Evolutionary conservation across 345 rosid genomes (phyloP).

Genomic region (Crucihimalaya himalaica): DNA sequence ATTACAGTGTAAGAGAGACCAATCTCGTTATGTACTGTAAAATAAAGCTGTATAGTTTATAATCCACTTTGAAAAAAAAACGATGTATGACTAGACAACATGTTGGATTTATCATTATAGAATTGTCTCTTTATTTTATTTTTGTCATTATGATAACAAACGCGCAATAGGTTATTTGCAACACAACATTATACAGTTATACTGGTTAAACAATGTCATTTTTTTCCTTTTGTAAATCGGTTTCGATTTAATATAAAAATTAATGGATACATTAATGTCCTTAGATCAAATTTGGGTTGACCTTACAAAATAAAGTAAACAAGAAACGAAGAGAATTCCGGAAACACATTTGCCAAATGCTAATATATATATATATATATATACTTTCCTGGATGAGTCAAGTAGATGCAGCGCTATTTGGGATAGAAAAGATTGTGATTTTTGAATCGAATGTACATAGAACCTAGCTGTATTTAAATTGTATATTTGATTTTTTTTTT

Average conservation of each 20-base stretch:
- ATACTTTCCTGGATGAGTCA: not conserved
- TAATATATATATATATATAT: too few species aligned
- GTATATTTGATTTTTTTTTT: not conserved
- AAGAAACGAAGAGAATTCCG: too few species aligned
- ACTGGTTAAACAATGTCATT: not conserved
- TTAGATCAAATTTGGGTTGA: not conserved
- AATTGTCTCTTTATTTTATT: not conserved
- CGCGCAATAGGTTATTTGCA: not conserved
- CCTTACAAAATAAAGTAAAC: not conserved
- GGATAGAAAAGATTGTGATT: not conserved
- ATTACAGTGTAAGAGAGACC: slow-evolving; percentile 4
- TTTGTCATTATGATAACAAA: not conserved
- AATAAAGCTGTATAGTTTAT: not conserved
- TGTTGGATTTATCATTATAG: not conserved
- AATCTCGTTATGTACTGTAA: not conserved
- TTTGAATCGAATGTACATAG: not conserved
- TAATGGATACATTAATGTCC: not conserved
- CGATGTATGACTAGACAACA: not conserved
- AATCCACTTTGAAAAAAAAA: not conserved
- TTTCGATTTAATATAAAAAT: too few species aligned
- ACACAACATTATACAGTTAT: not conserved
- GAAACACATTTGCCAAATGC: too few species aligned
- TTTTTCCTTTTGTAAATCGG: not conserved
- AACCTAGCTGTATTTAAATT: not conserved
- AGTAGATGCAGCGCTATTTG: not conserved